Evolutionary conservation across 2,329 filamentous ascomycete species (phyloP).

Genomic region (Fusarium verticillioides): DNA sequence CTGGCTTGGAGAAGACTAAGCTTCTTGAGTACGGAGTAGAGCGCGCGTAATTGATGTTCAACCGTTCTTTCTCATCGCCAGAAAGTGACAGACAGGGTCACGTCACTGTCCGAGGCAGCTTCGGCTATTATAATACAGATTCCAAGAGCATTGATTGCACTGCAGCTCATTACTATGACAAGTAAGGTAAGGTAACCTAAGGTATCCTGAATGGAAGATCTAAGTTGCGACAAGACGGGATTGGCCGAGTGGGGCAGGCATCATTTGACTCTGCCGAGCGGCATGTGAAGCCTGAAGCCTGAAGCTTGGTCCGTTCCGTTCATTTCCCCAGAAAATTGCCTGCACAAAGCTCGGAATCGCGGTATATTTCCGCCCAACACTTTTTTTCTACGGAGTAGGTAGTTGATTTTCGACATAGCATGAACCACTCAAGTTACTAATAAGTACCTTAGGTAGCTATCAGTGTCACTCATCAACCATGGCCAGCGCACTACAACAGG

Average conservation of each 20-base stretch:
- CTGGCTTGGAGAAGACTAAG: neutral
- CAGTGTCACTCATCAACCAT: constrained; percentile 41
- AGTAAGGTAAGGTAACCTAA: neutral
- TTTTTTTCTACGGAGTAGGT: neutral
- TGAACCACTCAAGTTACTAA: neutral
- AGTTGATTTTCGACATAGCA: neutral
- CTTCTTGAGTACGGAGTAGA: neutral
- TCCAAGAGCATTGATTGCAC: constrained; percentile 17
- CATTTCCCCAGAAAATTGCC: constrained; percentile 35
- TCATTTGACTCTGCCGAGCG: constrained; percentile 36
- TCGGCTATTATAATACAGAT: constrained; percentile 13
- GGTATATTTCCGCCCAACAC: constrained; percentile 30
- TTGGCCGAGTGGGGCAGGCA: constrained; percentile 40
- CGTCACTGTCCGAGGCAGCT: constrained; percentile 8
- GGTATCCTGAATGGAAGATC: constrained; percentile 6
- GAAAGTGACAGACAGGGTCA: constrained; percentile 16
- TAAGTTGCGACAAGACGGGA: constrained; percentile 38
- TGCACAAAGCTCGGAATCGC: constrained; percentile 17
- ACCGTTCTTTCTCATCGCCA: constrained; percentile 34
- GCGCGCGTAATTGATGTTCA: constrained; percentile 28
- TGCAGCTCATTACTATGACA: constrained; percentile 5
- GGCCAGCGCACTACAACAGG: constrained; percentile 50
- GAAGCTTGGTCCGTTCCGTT: constrained; percentile 32
- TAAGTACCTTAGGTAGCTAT: neutral
- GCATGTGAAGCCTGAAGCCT: constrained; percentile 45